These are phyloP conservation scores for Sugiyamaella sp. DNA, from an alignment of 1,139 yeast genomes.

Conservation along the genomic window DNA sequence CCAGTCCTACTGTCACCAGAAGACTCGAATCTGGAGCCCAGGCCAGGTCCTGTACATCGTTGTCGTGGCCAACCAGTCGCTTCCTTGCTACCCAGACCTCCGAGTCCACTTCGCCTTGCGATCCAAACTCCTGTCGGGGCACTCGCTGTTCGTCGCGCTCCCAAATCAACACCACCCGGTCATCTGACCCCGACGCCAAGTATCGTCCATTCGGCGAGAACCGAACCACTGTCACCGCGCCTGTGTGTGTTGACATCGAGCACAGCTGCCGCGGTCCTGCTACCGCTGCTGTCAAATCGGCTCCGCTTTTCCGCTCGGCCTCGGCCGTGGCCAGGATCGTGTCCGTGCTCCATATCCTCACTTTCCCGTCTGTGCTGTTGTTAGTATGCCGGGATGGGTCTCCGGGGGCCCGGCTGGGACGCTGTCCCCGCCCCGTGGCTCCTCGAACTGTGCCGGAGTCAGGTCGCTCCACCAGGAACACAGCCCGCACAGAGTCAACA, in stretches of 20 bases:
- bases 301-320: constrained; percentile 23
- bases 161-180: constrained; percentile 89
- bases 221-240: constrained; percentile 91
- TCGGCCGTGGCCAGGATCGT: constrained; percentile 50
- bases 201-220: constrained; percentile 92
- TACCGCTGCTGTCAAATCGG: constrained; percentile 22
- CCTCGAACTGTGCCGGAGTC: too few relatives aligned
- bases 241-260: constrained; percentile 50
- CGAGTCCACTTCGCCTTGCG: constrained; percentile 57
- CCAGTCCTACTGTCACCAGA: constrained; percentile 90
- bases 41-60: constrained; percentile 94
- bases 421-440: background rate
- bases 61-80: constrained; percentile 92
- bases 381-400: background rate
- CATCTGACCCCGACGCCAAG: constrained; percentile 94
- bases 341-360: constrained; percentile 83
- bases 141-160: constrained; percentile 72
- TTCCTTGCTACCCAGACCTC: constrained; percentile 95
- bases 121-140: constrained; percentile 53
- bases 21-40: constrained; percentile 97
- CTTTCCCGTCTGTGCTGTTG: constrained; percentile 67
- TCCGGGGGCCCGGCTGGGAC: constrained; percentile 13
- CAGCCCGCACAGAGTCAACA: background rate
- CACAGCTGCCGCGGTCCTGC: constrained; percentile 40
- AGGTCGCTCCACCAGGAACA: constrained; percentile 3